These are phyloP conservation scores for Telopea speciosissima DNA, from an alignment of 177 flowering plant species.

Conservation along the genomic window DNA sequence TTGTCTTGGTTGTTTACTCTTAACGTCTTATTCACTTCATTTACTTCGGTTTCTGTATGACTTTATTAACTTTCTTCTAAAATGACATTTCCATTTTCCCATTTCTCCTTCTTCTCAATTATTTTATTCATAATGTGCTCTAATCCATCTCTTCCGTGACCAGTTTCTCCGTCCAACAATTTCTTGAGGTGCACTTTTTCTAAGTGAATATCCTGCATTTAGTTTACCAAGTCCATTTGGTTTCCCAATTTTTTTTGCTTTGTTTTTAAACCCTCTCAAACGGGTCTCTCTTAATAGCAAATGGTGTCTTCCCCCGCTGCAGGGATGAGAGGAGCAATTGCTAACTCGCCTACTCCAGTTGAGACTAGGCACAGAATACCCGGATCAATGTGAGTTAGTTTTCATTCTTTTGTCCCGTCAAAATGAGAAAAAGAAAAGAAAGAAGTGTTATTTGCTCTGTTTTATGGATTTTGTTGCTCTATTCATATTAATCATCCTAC, in stretches of 20 bases:
- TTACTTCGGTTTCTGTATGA: not conserved
- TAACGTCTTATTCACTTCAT: not conserved
- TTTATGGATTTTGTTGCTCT: not conserved
- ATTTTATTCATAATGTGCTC: too few species aligned
- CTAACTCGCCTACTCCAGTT: constrained; percentile 24
- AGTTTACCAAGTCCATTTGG: too few species aligned
- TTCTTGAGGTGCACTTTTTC: too few species aligned
- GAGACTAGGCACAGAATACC: constrained; percentile 47
- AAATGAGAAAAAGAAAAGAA: too few species aligned
- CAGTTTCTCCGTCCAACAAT: too few species aligned
- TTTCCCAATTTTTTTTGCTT: too few species aligned
- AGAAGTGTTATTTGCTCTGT: too few species aligned
- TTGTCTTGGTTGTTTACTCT: not conserved
- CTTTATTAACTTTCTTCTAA: constrained; percentile 4
- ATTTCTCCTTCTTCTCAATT: too few species aligned
- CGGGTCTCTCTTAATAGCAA: not conserved
- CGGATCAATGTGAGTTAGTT: constrained; percentile 43
- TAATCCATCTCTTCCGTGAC: too few species aligned
- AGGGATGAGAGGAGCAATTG: constrained; percentile 36
- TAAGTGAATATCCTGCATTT: too few species aligned
- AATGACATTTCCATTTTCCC: too few species aligned
- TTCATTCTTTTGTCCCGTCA: not conserved
- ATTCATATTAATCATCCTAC: not conserved
- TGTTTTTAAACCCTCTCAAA: too few species aligned
- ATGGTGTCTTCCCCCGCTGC: constrained; percentile 19